A percentile compares a stretch with the other conserved stretches of the same genome.
phyloP scores from a whole-genome alignment of 73 alveolate genomes.

The Effrenium voratum region DNA sequence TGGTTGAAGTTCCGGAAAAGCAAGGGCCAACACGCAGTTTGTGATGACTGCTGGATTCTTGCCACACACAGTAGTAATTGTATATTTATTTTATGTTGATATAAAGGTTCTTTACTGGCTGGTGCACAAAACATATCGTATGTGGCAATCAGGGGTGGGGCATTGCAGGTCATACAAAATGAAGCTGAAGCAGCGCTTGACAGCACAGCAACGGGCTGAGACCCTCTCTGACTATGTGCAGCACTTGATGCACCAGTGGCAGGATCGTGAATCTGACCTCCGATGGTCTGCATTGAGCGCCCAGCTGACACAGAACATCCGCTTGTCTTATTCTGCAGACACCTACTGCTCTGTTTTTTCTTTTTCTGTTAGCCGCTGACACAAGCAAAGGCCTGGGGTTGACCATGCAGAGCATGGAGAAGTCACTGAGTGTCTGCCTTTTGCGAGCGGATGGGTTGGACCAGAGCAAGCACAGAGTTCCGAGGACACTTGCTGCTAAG shows the following conservation, averaged over 20 bases:
- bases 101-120: not conserved
- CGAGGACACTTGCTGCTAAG: not conserved
- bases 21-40: not conserved
- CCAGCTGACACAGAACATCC: not conserved
- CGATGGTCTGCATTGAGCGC: constrained; percentile 14
- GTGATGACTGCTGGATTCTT: constrained; percentile 9
- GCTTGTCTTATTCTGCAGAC: not conserved
- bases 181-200: not conserved
- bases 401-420: not conserved
- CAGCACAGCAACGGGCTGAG: not conserved
- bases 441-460: constrained; percentile 33
- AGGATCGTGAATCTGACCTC: constrained; percentile 20
- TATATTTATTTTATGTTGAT: not conserved
- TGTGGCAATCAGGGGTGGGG: too few species aligned
- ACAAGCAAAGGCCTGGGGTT: constrained; percentile 23
- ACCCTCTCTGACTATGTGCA: not conserved
- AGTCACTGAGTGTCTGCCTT: not conserved
- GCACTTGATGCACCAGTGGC: constrained; percentile 47
- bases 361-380: too few species aligned
- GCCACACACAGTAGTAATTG: too few species aligned
- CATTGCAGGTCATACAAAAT: constrained; percentile 1
- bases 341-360: too few species aligned
- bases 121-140: too few species aligned
- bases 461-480: not conserved
- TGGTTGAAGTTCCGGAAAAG: not conserved